Percentiles rank a stretch among this genome's conserved stretches.
These are phyloP conservation scores for Isabelozyma pseudorhagii DNA, from an alignment of 805 yeast species.

Conservation along the genomic window DNA sequence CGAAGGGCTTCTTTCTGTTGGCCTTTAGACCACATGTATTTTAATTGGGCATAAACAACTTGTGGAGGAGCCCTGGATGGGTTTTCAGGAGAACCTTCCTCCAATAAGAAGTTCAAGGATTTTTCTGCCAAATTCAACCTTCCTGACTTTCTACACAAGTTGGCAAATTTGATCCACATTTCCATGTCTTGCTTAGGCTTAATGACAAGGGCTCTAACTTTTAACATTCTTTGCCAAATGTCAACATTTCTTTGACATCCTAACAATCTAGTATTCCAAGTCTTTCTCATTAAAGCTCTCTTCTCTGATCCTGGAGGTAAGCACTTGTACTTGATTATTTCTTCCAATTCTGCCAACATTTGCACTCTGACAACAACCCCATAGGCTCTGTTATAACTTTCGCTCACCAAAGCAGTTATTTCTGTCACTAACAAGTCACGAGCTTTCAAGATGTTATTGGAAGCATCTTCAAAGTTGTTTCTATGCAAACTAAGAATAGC, in stretches of 20 bases:
- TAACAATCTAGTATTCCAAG: conserved; percentile 89
- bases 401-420: conserved; percentile 90
- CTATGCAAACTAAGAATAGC: conserved; percentile 85
- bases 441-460: conserved; percentile 74
- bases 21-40: conserved; percentile 96
- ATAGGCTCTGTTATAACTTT: conserved; percentile 94
- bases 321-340: conserved; percentile 83
- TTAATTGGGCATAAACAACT: conserved; percentile 94
- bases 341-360: conserved; percentile 95
- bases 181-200: conserved; percentile 96
- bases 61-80: conserved; percentile 90
- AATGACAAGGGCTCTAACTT: conserved; percentile 88
- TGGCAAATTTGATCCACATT: conserved; percentile 97
- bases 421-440: conserved; percentile 90
- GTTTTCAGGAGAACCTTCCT: conserved; percentile 61
- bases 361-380: conserved; percentile 96
- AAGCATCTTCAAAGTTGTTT: conserved; percentile 80
- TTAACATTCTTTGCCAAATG: conserved; percentile 96
- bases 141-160: conserved; percentile 90
- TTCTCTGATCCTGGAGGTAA: conserved; percentile 81
- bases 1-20: conserved; percentile 81
- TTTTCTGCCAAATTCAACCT: conserved; percentile 90
- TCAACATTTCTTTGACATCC: conserved; percentile 98
- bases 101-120: conserved; percentile 75
- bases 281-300: conserved; percentile 73